These are phyloP conservation scores for Lepiota brunneoincarnata DNA, from an alignment of 768 basidiomycete genomes.

Conservation along the genomic window DNA sequence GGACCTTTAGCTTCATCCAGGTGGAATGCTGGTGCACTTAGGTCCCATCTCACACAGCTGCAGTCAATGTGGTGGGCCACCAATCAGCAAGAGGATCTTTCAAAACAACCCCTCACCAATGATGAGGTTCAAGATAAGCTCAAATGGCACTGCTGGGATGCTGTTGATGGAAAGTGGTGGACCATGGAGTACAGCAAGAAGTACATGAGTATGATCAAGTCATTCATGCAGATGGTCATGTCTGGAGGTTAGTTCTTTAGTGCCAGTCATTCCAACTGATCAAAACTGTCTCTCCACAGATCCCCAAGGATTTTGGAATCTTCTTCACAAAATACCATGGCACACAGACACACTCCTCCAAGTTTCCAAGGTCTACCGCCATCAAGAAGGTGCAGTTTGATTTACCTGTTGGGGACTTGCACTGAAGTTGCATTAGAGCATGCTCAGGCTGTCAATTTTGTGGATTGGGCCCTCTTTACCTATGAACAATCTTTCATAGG, in stretches of 20 bases:
- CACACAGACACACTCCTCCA: constrained; percentile 92
- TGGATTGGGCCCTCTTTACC: constrained; percentile 91
- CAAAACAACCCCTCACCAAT: constrained; percentile 52
- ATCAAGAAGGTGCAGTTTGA: constrained; percentile 73
- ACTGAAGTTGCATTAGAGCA: constrained; percentile 50
- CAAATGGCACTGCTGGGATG: constrained; percentile 35
- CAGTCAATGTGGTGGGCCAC: constrained; percentile 74
- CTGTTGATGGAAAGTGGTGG: constrained; percentile 77
- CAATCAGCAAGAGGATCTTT: constrained; percentile 69
- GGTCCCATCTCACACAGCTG: constrained; percentile 78
- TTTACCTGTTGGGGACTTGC: not conserved
- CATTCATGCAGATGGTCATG: constrained; percentile 78
- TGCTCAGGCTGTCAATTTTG: constrained; percentile 78
- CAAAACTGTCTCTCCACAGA: constrained; percentile 36
- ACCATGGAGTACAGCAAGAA: constrained; percentile 83
- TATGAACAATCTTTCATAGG: constrained; percentile 91
- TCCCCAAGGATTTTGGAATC: constrained; percentile 72
- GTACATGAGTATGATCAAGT: constrained; percentile 78
- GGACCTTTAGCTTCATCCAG: constrained; percentile 28
- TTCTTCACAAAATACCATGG: constrained; percentile 81
- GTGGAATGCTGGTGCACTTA: constrained; percentile 41
- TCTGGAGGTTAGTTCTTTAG: constrained; percentile 63
- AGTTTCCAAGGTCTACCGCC: constrained; percentile 78
- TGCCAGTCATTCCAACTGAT: not conserved
- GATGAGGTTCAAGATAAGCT: constrained; percentile 50